Base-by-base conservation (phyloP, 1,139 yeast genomes). In the Saccharomyces hybrid region DNA sequence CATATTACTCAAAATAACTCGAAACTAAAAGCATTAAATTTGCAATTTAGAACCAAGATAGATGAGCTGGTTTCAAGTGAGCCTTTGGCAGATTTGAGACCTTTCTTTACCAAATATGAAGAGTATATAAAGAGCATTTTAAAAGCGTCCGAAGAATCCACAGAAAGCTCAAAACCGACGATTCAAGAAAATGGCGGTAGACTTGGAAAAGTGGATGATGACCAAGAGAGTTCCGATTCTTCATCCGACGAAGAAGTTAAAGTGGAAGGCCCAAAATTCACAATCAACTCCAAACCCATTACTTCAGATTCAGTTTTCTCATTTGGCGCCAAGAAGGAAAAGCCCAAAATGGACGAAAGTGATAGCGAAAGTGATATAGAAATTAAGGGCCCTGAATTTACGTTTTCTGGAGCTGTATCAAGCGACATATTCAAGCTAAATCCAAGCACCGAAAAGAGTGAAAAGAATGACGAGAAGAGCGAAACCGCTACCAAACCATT, bases 11-110 rank as follows among this genome's bases (percentile, higher is more conserved):
- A n/a, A 11, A 28, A 9, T 16, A 31, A 28, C 14, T 67, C 67
- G 14, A 81, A 82, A 63, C 67, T 83, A 42, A 80, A 78, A 63
- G 95, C 96, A 0, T 76, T 89, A 66, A 88, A 88, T 67, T 79
- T 80, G 27, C 81, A 78, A 57, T 86, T 89, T 62, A 71, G 80
- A 29, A 75, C 76, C 21, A 74, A 81, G 31, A 68, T 89, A 50
- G 72, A 73, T 38, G 71, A 73, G 38, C 73, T 79, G 28, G 69
- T 77, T 49, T 62, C 65, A 1, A 71, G 73, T 2, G 79, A 81
- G 58, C 78, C 84, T 0, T 73, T 81, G 21, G 84, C 80, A 0
- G 82, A 87, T 62, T 80, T 87, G 66, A 72, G 81, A 0, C 75
- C 80, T 6, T 71, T 83, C 14, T 78, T 85, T 47, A 73, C 74